Base-by-base conservation (phyloP, 2,329 filamentous ascomycete genomes). In the Xylaria sp. region DNA sequence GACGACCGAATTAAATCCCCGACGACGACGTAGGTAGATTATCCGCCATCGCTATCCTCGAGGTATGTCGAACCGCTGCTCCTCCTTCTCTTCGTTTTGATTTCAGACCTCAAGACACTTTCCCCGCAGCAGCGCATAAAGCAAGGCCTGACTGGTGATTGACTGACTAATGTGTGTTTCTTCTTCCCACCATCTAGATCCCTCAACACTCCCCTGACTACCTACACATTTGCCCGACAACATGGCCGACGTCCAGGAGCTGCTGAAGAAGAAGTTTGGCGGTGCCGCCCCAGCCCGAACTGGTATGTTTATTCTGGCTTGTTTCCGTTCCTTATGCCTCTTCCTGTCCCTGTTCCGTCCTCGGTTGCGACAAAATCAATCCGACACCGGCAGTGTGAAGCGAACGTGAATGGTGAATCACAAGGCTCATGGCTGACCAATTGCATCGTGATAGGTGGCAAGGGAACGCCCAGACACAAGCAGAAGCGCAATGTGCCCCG, bases 401-500 rank as follows among this genome's bases (percentile, higher is more conserved):
- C 50, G 48, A 10, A 37, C 20, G 10, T n/a, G 15, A 46, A 46
- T 46, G 13, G 4, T 50, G 63, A 39, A 55, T 44, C 52, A 39
- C 63, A 56, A 63, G 57, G 66, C 66, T 52, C 12, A 54, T 31
- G 46, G 46, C 46, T 73, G 59, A 73, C 44, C n/a, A 37, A 67
- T 51, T 62, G 23, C 10, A 39, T 31, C 59, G 12, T 55, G 34
- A 57, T 50, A 79, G 78, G 95, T 87, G 96, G 96, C 87, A 99
- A 99, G 90, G 96, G 96, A 80, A 98, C 96, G 78, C 96, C 96
- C 81, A 90, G 96, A 87, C 90, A 96, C 88, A 97, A 97, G 90
- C 92, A 96, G 84, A 99, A 98, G 94, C 97, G 97, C 86, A 93
- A 95, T 76, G 93, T 97, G 85, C 94, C 94, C 84, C 93, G 90